Evolutionary conservation across 306 rosid genomes (phyloP).

Genomic region (Carpinus fangiana): DNA sequence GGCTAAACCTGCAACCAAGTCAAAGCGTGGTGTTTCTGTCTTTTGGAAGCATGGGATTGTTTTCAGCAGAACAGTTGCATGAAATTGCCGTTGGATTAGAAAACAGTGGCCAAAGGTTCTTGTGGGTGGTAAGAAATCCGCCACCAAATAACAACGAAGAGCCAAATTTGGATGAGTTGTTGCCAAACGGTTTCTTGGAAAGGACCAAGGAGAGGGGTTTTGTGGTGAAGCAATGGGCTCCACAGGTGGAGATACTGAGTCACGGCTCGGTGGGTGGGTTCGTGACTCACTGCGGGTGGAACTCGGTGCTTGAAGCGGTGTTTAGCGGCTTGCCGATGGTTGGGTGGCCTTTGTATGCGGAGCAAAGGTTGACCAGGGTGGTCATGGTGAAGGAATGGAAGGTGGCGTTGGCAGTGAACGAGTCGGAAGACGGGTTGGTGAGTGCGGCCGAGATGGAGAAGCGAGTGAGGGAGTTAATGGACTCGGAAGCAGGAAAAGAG

Average conservation of each 20-base stretch:
- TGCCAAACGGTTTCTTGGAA: not conserved
- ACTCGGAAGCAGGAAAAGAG: constrained; percentile 24
- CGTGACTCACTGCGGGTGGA: constrained; percentile 47
- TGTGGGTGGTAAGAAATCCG: constrained; percentile 10
- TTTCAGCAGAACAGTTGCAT: not conserved
- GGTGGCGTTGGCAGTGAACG: constrained; percentile 16
- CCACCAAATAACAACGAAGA: not conserved
- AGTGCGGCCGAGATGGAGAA: constrained; percentile 38
- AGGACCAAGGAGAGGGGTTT: constrained; percentile 2
- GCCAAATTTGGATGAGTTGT: not conserved
- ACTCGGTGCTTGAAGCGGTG: constrained; percentile 36
- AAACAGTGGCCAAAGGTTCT: constrained; percentile 7
- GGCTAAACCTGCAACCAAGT: constrained; percentile 1
- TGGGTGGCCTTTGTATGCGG: constrained; percentile 42
- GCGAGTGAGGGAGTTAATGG: constrained; percentile 37
- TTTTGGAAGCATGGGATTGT: not conserved
- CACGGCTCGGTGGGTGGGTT: constrained; percentile 33
- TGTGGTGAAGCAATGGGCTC: constrained; percentile 8
- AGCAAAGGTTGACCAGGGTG: constrained; percentile 33
- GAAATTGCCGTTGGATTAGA: constrained; percentile 4
- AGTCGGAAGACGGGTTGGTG: constrained; percentile 15
- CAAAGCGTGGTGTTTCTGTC: constrained; percentile 8
- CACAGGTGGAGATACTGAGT: constrained; percentile 21
- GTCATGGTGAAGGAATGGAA: constrained; percentile 15
- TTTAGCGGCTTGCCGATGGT: constrained; percentile 32